A percentile compares a stretch with the other conserved stretches of the same genome.
These are phyloP conservation scores for Aspergillus bridgeri DNA, from an alignment of 495 filamentous ascomycete species.

Conservation along the genomic window DNA sequence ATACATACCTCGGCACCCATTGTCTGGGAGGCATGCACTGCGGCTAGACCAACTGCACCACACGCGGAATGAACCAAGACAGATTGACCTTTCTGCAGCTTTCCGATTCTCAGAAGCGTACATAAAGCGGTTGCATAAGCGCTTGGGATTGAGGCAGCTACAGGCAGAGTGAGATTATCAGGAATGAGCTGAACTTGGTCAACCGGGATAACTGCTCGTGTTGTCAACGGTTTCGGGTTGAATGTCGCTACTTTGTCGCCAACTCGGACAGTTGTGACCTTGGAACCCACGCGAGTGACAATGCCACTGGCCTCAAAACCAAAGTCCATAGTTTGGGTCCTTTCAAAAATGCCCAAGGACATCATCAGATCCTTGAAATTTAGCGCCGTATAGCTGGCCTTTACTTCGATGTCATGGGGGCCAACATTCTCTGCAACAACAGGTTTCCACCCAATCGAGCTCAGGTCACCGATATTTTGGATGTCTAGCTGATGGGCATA, in stretches of 20 bases:
- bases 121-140: constrained; percentile 27
- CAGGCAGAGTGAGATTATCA: constrained; percentile 19
- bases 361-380: constrained; percentile 42
- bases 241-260: constrained; percentile 34
- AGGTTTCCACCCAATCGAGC: constrained; percentile 1
- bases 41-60: constrained; percentile 18
- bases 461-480: background rate
- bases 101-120: constrained; percentile 2
- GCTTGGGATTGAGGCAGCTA: constrained; percentile 22
- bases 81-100: constrained; percentile 20
- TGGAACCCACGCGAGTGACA: constrained; percentile 31
- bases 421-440: constrained; percentile 20
- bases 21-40: constrained; percentile 2
- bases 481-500: background rate
- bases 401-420: constrained; percentile 27
- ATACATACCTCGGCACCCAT: constrained; percentile 5
- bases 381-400: constrained; percentile 32
- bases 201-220: constrained; percentile 15
- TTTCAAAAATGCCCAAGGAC: constrained; percentile 24
- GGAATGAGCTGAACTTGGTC: constrained; percentile 11
- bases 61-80: constrained; percentile 23
- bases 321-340: constrained; percentile 6
- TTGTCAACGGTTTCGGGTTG: background rate
- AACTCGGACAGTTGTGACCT: constrained; percentile 28
- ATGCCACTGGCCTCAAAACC: constrained; percentile 32